Evolutionary conservation across 176 grass and related monocot species (phyloP).

Genomic region (Oryza punctata): DNA sequence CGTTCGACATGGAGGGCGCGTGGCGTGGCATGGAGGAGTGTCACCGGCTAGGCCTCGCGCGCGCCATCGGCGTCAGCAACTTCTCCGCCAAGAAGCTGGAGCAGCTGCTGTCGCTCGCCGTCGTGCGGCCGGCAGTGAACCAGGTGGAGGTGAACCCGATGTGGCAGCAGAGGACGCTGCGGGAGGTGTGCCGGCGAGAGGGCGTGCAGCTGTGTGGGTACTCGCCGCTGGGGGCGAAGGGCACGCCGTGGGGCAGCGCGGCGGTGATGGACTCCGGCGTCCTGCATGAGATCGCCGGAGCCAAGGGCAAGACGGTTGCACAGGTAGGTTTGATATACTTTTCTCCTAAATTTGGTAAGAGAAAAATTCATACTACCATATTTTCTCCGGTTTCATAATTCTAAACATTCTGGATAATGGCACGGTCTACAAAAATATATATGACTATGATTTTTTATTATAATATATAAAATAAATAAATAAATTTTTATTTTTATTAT

Average conservation of each 20-base stretch:
- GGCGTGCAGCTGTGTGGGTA: slow-evolving; percentile 43
- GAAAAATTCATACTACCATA: too few relatives aligned
- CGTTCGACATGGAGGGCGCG: slow-evolving; percentile 24
- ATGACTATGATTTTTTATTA: too few relatives aligned
- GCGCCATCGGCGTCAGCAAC: slow-evolving; percentile 38
- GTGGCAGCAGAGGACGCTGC: slow-evolving; percentile 46
- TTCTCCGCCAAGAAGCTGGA: slow-evolving; percentile 49
- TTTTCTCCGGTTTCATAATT: too few relatives aligned
- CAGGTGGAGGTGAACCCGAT: slow-evolving; percentile 49
- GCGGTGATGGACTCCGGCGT: slow-evolving; percentile 21
- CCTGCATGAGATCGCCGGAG: slow-evolving; percentile 30
- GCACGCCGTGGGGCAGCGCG: slow-evolving; percentile 29
- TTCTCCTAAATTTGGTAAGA: too few relatives aligned
- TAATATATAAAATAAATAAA: too few relatives aligned
- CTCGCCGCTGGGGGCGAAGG: slow-evolving; percentile 43
- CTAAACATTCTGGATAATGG: too few relatives aligned
- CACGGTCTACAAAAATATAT: too few relatives aligned
- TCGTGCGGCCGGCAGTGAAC: slow-evolving; percentile 32
- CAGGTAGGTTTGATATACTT: slow-evolving; percentile 27
- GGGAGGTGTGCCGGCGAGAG: slow-evolving; percentile 33
- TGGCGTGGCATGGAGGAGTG: slow-evolving; percentile 52
- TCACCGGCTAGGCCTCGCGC: slow-evolving; percentile 9
- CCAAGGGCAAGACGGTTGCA: slow-evolving; percentile 30
- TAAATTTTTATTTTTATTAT: too few relatives aligned
- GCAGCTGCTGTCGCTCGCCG: neutral